Evolutionary conservation across 257 asterid species (phyloP).

Genomic region (Plantago elongata): DNA sequence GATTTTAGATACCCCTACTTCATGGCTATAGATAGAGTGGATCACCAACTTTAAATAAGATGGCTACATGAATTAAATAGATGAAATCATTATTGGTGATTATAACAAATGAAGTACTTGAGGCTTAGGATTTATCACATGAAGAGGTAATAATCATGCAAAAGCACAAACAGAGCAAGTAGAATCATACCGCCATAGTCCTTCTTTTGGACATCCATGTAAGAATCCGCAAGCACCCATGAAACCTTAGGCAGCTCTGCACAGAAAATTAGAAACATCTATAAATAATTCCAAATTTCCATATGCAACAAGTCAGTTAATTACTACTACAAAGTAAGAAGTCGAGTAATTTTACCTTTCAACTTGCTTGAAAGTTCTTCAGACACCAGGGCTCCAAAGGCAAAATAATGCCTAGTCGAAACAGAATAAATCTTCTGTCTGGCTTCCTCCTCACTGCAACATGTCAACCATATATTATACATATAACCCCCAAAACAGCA

Average conservation of each 20-base stretch:
- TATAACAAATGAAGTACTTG: too few species aligned
- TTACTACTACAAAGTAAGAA: too few species aligned
- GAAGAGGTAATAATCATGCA: background rate
- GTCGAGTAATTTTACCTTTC: conserved; percentile 37
- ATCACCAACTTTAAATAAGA: too few species aligned
- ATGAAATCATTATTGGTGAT: too few species aligned
- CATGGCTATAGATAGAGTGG: too few species aligned
- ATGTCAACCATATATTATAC: background rate
- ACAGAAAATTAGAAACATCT: conserved; percentile 14
- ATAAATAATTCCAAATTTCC: background rate
- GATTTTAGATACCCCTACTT: too few species aligned
- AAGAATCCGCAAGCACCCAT: conserved; percentile 99
- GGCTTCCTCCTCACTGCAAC: conserved; percentile 81
- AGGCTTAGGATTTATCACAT: background rate
- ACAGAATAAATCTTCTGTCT: conserved; percentile 88
- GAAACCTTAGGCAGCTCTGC: conserved; percentile 74
- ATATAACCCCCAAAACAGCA: background rate
- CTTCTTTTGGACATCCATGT: conserved; percentile 80
- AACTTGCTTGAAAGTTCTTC: conserved; percentile 80
- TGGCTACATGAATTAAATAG: too few species aligned
- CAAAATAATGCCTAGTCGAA: conserved; percentile 79
- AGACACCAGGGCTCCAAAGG: conserved; percentile 94
- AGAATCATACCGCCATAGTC: conserved; percentile 84
- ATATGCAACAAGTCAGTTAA: too few species aligned
- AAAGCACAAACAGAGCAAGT: background rate